A percentile compares a stretch with the other conserved stretches of the same genome.
These are phyloP conservation scores for Trichomonas tenax DNA, from an alignment of 208 protist genomes.

Conservation along the genomic window DNA sequence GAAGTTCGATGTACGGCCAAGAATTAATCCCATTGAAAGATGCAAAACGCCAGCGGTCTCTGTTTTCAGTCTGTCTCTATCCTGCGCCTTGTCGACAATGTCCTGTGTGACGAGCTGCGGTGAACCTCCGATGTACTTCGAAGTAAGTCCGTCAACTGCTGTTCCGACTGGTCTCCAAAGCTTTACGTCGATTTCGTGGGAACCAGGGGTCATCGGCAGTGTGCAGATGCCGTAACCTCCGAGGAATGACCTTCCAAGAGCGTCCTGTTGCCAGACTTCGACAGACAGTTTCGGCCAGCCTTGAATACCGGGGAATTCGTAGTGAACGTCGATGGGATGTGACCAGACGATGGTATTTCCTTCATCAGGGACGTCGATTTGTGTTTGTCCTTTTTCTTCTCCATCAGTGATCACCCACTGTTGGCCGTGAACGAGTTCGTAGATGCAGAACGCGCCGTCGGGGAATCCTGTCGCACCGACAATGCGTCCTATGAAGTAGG, in stretches of 20 bases:
- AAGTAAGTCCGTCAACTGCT: not conserved
- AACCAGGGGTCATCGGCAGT: not conserved
- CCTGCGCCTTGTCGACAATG: not conserved
- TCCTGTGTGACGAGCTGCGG: not conserved
- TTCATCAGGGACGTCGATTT: not conserved
- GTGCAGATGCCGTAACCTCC: not conserved
- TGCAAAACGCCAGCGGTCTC: not conserved
- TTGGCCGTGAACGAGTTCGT: not conserved
- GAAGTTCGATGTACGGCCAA: not conserved
- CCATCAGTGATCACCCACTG: not conserved
- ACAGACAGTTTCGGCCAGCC: not conserved
- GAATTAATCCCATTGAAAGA: not conserved
- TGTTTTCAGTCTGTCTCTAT: not conserved
- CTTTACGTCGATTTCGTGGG: not conserved
- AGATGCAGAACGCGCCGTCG: not conserved
- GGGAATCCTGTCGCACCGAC: not conserved
- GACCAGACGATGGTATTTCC: not conserved
- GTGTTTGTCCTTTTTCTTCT: not conserved
- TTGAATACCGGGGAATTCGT: not conserved
- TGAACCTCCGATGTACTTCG: not conserved
- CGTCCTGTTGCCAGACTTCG: slow-evolving; percentile 12
- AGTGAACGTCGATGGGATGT: not conserved
- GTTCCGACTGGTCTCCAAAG: not conserved
- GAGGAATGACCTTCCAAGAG: not conserved
- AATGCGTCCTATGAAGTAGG: slow-evolving; percentile 1